Evolutionary conservation across 108 stramenopile species (phyloP), one percentile per base, ranked within the genome.

Genomic region (Skeletonema potamos): DNA sequence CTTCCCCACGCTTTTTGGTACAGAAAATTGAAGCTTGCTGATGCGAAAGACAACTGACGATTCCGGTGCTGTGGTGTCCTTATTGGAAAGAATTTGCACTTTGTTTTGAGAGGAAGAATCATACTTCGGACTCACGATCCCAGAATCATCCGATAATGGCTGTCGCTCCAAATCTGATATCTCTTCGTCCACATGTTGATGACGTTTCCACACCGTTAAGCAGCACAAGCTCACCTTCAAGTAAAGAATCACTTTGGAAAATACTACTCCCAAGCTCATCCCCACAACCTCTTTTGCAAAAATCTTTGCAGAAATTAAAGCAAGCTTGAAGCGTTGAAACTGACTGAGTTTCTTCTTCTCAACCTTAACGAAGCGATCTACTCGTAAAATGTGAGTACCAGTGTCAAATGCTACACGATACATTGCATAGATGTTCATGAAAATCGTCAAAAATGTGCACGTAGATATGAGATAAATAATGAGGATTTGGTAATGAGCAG

Each of bases 401-500:
- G 65, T 43, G 57, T 92, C 89, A 64, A 92, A 92, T 39, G 80
- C 87, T 18, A 86, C 71, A 4, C 76, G 66, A 9, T 87, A 73
- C 8, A 78, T 62, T 10, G 88, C 46, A 51, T 60, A 87, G 17
- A 85, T 33, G 58, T 85, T 81, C 58, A 66, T 66, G 48, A 70
- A 70, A 2, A 81, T 62, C 2, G 68, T 64, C 17, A 54, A 57
- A 56, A 81, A 74, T 41, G 22, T 82, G 68, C 67, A 84, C 72
- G 46, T 81, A 8, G 85, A 79, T 41, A 96, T 93, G 64, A 96
- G 81, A 55, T 89, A 95, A 37, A 86, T 82, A 43, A 97, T 96
- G 17, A 96, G 74, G 43, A 93, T 82, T 81, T 97, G 97, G 77
- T 96, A 97, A 55, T 79, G 70, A 13, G 97, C 97, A 11, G 95